Conservation (phyloP, 192 early-diverging fungal genomes). For the Coemansia sp. region DNA sequence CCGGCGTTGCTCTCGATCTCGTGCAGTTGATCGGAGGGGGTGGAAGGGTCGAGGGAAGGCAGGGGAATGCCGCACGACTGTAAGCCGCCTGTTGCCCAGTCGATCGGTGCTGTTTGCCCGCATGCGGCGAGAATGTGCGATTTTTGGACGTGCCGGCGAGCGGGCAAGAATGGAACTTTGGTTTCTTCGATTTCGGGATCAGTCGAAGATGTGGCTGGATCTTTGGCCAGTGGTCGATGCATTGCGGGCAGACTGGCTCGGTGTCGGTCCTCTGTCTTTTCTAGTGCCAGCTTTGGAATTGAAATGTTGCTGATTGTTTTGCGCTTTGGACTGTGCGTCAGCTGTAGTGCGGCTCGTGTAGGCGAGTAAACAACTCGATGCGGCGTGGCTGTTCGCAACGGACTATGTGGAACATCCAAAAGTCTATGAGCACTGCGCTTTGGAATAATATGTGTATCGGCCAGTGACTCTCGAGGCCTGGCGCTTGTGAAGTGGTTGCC, state of each 20-base stretch:
- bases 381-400: constrained; percentile 39
- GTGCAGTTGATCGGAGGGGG: constrained; percentile 34
- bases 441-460: background rate
- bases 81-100: constrained; percentile 45
- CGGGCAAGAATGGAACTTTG: constrained; percentile 47
- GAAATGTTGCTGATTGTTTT: background rate
- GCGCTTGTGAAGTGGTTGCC: background rate
- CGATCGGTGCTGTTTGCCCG: constrained; percentile 50
- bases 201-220: background rate
- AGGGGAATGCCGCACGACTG: constrained; percentile 47
- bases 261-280: background rate
- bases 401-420: constrained; percentile 24
- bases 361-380: constrained; percentile 53
- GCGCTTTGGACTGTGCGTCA: constrained; percentile 6
- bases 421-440: background rate
- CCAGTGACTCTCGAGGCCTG: background rate
- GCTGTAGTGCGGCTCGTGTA: constrained; percentile 14
- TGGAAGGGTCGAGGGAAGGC: constrained; percentile 17
- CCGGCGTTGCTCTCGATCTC: constrained; percentile 46
- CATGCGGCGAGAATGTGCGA: constrained; percentile 48
- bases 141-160: constrained; percentile 48
- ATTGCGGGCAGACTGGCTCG: constrained; percentile 7
- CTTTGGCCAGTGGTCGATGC: background rate
- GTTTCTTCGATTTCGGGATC: constrained; percentile 50
- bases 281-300: background rate